Conservation (phyloP, 2,329 filamentous ascomycete species). For the Colletotrichum horii region DNA sequence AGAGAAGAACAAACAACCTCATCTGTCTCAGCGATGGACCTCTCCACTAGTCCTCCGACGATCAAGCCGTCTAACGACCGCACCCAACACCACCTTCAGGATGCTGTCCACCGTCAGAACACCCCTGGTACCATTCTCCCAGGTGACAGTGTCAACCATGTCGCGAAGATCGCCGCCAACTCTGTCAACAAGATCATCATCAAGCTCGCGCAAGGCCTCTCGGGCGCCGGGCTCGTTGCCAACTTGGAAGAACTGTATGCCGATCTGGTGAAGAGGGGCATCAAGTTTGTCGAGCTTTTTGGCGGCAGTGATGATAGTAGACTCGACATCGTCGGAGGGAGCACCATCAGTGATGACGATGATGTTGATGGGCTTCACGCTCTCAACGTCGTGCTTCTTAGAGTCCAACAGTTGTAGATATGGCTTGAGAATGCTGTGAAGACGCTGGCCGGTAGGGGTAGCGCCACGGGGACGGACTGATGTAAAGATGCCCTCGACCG, state of each 20-base stretch:
- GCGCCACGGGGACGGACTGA: slow-evolving; percentile 65
- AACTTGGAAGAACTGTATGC: slow-evolving; percentile 96
- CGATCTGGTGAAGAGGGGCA: slow-evolving; percentile 81
- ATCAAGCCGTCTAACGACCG: slow-evolving; percentile 62
- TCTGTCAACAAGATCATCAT: slow-evolving; percentile 71
- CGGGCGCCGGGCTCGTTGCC: slow-evolving; percentile 73
- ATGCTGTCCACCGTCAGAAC: slow-evolving; percentile 72
- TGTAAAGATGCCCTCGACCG: slow-evolving; percentile 75
- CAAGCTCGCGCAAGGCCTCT: slow-evolving; percentile 71
- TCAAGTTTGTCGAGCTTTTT: slow-evolving; percentile 71
- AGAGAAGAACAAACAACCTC: background rate
- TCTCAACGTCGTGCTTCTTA: slow-evolving; percentile 43
- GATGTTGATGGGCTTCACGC: slow-evolving; percentile 81
- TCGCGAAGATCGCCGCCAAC: slow-evolving; percentile 69
- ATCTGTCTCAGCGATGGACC: background rate
- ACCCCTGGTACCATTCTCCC: slow-evolving; percentile 49
- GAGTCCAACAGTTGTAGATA: slow-evolving; percentile 61
- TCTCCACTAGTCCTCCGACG: slow-evolving; percentile 26
- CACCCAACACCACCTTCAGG: slow-evolving; percentile 82
- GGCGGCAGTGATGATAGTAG: slow-evolving; percentile 70
- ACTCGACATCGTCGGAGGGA: slow-evolving; percentile 80
- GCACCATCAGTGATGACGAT: slow-evolving; percentile 93
- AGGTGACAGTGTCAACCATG: slow-evolving; percentile 91
- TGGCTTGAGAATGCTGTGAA: slow-evolving; percentile 73
- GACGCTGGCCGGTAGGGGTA: slow-evolving; percentile 77